Conservation (phyloP, 108 stramenopile species). For the Stephanodiscus minutulus region DNA sequence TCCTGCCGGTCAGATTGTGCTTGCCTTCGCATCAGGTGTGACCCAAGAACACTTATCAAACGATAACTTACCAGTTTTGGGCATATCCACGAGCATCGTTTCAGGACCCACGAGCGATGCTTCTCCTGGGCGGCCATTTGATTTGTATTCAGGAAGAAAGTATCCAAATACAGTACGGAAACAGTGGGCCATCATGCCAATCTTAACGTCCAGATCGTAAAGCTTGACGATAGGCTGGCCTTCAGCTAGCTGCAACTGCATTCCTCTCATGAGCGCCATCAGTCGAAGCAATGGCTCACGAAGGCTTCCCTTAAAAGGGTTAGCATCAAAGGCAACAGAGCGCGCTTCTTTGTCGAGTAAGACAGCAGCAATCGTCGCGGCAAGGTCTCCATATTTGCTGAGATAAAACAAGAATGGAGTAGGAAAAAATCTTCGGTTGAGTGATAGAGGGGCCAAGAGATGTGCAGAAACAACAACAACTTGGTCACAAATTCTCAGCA, state of each 20-base stretch:
- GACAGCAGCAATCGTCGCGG: conserved; percentile 61
- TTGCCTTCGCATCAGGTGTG: background rate
- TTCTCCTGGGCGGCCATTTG: conserved; percentile 36
- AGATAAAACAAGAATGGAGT: conserved; percentile 1
- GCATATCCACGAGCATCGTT: conserved; percentile 40
- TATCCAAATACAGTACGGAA: conserved; percentile 62
- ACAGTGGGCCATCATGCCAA: conserved; percentile 54
- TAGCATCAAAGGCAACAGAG: conserved; percentile 46
- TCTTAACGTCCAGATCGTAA: conserved; percentile 30
- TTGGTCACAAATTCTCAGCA: background rate
- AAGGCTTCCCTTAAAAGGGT: conserved; percentile 59
- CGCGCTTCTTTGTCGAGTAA: conserved; percentile 62
- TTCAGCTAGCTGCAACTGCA: conserved; percentile 42
- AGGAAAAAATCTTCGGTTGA: background rate
- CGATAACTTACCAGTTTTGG: conserved; percentile 34
- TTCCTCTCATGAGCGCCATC: conserved; percentile 52
- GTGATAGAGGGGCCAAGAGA: background rate
- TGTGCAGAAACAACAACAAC: background rate
- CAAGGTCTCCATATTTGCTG: conserved; percentile 63
- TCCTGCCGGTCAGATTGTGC: background rate
- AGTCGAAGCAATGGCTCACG: conserved; percentile 62
- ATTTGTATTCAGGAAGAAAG: conserved; percentile 56
- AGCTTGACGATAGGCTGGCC: conserved; percentile 36
- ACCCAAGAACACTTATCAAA: background rate
- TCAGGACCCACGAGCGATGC: conserved; percentile 48